These are phyloP conservation scores for Dothideomycetidae sp. DNA, from an alignment of 2,329 filamentous ascomycete species.

Conservation along the genomic window DNA sequence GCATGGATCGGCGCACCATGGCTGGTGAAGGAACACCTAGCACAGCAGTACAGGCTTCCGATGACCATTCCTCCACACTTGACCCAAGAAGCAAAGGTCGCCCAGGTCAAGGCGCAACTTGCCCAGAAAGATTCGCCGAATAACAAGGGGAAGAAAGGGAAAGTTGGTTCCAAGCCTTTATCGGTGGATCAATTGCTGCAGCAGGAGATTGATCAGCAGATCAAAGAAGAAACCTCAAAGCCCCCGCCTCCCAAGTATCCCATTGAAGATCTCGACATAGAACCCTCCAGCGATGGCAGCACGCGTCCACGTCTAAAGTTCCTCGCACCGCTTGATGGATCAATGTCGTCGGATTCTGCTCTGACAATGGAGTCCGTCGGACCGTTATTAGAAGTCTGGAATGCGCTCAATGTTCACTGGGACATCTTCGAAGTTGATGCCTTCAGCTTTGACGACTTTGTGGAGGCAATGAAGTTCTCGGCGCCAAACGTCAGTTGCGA, in stretches of 20 bases:
- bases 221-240: constrained; percentile 8
- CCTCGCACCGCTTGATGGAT: constrained; percentile 34
- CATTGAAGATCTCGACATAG: constrained; percentile 80
- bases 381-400: constrained; percentile 78
- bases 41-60: constrained; percentile 70
- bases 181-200: constrained; percentile 27
- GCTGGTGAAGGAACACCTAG: constrained; percentile 80
- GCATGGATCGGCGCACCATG: constrained; percentile 94
- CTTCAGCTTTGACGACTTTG: constrained; percentile 93
- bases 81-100: constrained; percentile 63
- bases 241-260: constrained; percentile 81
- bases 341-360: constrained; percentile 26
- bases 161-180: constrained; percentile 1
- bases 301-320: constrained; percentile 66
- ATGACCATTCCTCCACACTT: constrained; percentile 74
- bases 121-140: constrained; percentile 37
- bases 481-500: constrained; percentile 64
- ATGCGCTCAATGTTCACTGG: constrained; percentile 95
- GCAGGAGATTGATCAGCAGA: constrained; percentile 17
- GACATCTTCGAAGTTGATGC: constrained; percentile 89
- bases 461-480: constrained; percentile 70
- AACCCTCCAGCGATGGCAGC: constrained; percentile 46
- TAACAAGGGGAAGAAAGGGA: constrained; percentile 43
- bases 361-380: constrained; percentile 79
- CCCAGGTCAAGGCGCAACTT: constrained; percentile 47